Evolutionary conservation across 768 basidiomycete species (phyloP).

Genomic region (Cystofilobasidium bisporidii): DNA sequence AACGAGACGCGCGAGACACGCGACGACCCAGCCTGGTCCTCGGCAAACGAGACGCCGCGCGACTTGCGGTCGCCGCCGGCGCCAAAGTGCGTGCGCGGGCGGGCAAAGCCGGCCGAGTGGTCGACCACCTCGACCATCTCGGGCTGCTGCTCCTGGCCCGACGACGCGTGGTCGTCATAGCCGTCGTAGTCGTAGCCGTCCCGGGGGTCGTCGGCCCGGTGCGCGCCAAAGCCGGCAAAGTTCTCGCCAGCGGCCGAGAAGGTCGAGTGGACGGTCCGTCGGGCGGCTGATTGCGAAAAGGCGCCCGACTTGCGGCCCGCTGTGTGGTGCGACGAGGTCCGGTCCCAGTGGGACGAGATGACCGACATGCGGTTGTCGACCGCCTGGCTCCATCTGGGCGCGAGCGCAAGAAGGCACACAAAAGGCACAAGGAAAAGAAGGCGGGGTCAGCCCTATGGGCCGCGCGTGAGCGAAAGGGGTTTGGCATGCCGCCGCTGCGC

Average conservation of each 20-base stretch:
- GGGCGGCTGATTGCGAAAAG: not conserved
- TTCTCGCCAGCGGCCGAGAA: conserved; percentile 18
- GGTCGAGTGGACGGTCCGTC: conserved; percentile 11
- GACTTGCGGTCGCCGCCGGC: conserved; percentile 13
- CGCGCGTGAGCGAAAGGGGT: no score
- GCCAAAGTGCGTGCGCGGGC: conserved; percentile 4
- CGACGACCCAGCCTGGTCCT: conserved; percentile 27
- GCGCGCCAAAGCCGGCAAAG: conserved; percentile 18
- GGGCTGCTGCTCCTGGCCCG: not conserved
- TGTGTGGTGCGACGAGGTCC: conserved; percentile 15
- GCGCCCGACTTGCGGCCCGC: not conserved
- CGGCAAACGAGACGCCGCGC: conserved; percentile 37
- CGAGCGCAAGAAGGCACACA: not conserved
- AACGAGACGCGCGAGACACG: conserved; percentile 39
- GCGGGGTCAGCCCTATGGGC: not conserved
- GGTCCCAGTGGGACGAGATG: conserved; percentile 26
- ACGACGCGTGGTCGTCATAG: no score
- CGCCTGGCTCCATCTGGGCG: conserved; percentile 22
- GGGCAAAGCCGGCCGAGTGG: conserved; percentile 7
- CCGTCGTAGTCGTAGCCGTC: not conserved
- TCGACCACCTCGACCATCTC: conserved; percentile 22
- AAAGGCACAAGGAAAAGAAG: not conserved
- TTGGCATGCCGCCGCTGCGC: no score
- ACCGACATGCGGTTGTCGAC: conserved; percentile 28
- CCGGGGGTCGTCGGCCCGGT: not conserved